A percentile compares a stretch with the other conserved stretches of the same genome.
Conservation (phyloP, 2,329 filamentous ascomycete species). For the Herpotrichia juniperi region DNA sequence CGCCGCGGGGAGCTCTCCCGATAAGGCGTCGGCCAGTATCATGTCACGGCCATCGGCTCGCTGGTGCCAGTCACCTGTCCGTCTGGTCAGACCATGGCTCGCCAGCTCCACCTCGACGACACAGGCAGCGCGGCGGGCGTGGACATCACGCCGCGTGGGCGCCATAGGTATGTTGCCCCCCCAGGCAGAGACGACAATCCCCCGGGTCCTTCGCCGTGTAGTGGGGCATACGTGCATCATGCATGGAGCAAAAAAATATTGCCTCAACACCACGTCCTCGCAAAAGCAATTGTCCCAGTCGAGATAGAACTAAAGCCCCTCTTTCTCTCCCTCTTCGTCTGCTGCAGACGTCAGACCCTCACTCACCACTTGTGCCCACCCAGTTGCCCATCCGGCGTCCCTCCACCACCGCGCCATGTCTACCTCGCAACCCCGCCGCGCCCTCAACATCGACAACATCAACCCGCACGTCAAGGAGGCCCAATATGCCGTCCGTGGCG, state of each 20-base stretch:
- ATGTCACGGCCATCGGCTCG: constrained; percentile 44
- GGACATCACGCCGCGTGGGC: constrained; percentile 18
- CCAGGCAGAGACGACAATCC: constrained; percentile 6
- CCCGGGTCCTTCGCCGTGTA: constrained; percentile 18
- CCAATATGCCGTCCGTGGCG: constrained; percentile 95
- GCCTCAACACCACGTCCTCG: constrained; percentile 16
- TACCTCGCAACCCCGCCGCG: constrained; percentile 43
- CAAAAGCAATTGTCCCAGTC: constrained; percentile 14
- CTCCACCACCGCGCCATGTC: constrained; percentile 51
- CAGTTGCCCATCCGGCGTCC: not conserved
- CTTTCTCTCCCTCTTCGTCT: no score
- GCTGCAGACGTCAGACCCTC: constrained; percentile 15
- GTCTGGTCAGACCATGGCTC: constrained; percentile 19
- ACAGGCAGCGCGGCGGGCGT: constrained; percentile 3
- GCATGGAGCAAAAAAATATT: constrained; percentile 31
- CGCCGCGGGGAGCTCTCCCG: no score
- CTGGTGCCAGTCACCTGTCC: constrained; percentile 19
- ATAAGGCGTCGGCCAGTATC: constrained; percentile 26
- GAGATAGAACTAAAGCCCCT: constrained; percentile 17
- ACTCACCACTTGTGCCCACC: constrained; percentile 16
- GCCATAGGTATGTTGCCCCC: constrained; percentile 34
- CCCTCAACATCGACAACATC: constrained; percentile 83
- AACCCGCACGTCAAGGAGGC: constrained; percentile 87
- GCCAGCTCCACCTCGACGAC: constrained; percentile 21
- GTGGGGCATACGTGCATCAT: constrained; percentile 36